Evolutionary conservation across 2,329 filamentous ascomycete genomes (phyloP), one percentile per base, ranked within the genome.

Genomic region (Apiospora saccharicola): DNA sequence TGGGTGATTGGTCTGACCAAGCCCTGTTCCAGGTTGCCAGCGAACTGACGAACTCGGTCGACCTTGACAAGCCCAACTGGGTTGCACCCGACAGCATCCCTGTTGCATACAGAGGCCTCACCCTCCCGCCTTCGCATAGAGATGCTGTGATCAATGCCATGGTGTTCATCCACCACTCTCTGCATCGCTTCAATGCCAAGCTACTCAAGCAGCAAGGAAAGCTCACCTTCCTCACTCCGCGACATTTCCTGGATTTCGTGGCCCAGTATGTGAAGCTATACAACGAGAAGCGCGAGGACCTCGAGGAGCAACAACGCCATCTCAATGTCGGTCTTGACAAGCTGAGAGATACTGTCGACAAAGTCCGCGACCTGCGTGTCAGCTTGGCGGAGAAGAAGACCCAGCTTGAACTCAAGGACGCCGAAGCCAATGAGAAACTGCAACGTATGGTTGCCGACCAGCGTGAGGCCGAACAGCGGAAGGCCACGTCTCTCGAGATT

Each of bases 1-100:
- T 99, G 81, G 96, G 96, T 75, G 96, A 99, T 84, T 99, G 96
- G 96, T 99, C 96, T 70, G 96, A 99, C 82, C 96, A 99, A 85
- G 97, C 96, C 49, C 89, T 99, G 26, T 99, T 97, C 91, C 97
- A 99, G 83, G 97, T 99, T 75, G 95, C 94, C 34, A 95, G 94
- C 75, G 96, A 99, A 83, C 90, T 99, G 72, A 99, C 97, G 0
- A 93, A 97, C 76, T 96, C 94, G n/a, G 91, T 99, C 73, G 96
- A 99, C 81, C 88, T 99, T 71, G 96, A 99, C 80, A 92, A 95
- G 74, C 87, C 93, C 70, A 95, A 92, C 79, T 99, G 96, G 82
- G 86, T 88, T 70, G 94, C 95, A 4, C 96, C 96, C 3, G 95
- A 98, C 78, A 96, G 92, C 72, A 94, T 99, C 75, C 96, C 95